Percentiles rank a stretch among this genome's conserved stretches.
These are phyloP conservation scores for Lyophyllum decastes DNA, from an alignment of 768 basidiomycete genomes.

Conservation along the genomic window DNA sequence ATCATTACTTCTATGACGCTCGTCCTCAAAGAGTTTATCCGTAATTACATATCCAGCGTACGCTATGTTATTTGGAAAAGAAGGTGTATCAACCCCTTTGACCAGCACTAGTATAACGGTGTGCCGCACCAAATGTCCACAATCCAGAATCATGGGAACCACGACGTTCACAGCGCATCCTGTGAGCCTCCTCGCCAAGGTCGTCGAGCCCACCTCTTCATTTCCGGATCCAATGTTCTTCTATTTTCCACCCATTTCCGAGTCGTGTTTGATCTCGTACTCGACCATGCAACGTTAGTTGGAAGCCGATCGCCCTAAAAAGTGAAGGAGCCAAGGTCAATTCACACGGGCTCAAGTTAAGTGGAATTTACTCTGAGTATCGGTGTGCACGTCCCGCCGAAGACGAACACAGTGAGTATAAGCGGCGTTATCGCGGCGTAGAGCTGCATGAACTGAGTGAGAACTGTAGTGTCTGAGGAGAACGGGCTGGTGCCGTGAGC, in stretches of 20 bases:
- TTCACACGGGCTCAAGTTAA: neutral
- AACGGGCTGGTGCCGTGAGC: neutral
- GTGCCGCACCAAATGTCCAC: neutral
- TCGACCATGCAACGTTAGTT: neutral
- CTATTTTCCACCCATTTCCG: neutral
- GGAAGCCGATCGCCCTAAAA: neutral
- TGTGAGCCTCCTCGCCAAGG: neutral
- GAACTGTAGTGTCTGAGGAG: neutral
- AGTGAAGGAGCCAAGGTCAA: neutral
- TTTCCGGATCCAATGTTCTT: slow-evolving; percentile 1
- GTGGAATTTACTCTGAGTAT: neutral
- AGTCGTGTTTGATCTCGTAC: neutral
- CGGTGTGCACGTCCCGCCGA: neutral
- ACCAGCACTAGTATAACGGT: neutral
- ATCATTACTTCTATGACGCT: neutral
- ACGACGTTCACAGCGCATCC: neutral
- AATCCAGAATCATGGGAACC: neutral
- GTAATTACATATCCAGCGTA: neutral
- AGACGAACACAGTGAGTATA: neutral
- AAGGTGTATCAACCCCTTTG: neutral
- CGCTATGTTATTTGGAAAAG: neutral
- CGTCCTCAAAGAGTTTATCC: neutral
- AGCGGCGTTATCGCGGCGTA: neutral
- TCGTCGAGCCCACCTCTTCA: neutral
- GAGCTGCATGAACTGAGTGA: neutral